phyloP scores from a whole-genome alignment of 1,284 basidiomycete genomes.

The Chondrostereum purpureum region DNA sequence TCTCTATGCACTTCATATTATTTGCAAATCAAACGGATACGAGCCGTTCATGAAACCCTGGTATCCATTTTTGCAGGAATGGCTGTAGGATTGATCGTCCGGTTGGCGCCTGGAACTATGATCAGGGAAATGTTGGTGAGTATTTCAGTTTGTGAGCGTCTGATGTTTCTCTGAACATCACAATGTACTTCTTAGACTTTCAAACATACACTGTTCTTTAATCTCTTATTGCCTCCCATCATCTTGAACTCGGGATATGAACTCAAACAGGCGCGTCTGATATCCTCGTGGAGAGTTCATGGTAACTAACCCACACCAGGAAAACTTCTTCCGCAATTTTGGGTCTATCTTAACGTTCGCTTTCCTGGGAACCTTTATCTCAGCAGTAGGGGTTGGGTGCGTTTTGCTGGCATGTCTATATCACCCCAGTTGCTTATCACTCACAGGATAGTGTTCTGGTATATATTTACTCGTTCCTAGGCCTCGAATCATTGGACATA shows the following conservation, averaged over 20 bases:
- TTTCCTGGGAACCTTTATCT: constrained; percentile 95
- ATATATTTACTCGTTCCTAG: constrained; percentile 91
- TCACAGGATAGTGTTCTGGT: constrained; percentile 75
- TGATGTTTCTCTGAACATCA: constrained; percentile 1
- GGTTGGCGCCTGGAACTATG: constrained; percentile 87
- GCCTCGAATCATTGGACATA: constrained; percentile 79
- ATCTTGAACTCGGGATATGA: constrained; percentile 98
- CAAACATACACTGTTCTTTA: constrained; percentile 97
- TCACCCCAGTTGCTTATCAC: constrained; percentile 31
- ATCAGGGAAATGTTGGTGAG: constrained; percentile 96
- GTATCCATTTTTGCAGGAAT: constrained; percentile 96
- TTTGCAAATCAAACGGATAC: constrained; percentile 93
- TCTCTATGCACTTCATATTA: constrained; percentile 98
- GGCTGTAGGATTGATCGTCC: constrained; percentile 88
- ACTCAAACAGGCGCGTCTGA: constrained; percentile 81
- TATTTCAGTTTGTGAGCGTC: constrained; percentile 15
- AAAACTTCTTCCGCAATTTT: constrained; percentile 97
- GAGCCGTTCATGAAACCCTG: constrained; percentile 94
- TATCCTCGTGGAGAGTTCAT: no score
- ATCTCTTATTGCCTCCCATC: constrained; percentile 94
- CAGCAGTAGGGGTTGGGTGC: constrained; percentile 92
- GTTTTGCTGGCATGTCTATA: constrained; percentile 25
- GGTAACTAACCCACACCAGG: no score
- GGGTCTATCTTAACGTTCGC: constrained; percentile 96
- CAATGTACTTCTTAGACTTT: constrained; percentile 57